These are phyloP conservation scores for Stentor coeruleus DNA, from an alignment of 73 alveolate species.

Conservation along the genomic window DNA sequence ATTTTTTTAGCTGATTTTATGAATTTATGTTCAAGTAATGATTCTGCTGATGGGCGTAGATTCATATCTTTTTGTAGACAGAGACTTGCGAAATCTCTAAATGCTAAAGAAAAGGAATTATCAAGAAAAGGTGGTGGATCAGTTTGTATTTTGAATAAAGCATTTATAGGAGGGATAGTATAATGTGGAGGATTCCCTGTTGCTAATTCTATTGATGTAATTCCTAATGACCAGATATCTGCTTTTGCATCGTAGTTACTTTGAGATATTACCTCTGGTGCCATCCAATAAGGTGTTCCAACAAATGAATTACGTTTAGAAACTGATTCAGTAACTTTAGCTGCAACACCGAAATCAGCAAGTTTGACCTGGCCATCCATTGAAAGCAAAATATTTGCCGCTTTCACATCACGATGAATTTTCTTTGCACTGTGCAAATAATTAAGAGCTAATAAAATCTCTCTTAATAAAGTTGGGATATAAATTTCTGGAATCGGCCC, in stretches of 20 bases:
- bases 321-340: conserved; percentile 29
- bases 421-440: conserved; percentile 66
- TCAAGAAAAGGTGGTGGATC: background rate
- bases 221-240: conserved; percentile 71
- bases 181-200: conserved; percentile 27
- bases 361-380: conserved; percentile 60
- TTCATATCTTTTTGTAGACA: background rate
- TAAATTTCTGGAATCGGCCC: too few species aligned
- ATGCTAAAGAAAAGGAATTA: background rate
- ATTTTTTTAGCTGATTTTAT: background rate
- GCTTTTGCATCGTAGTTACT: conserved; percentile 37
- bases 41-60: background rate
- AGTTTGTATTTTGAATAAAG: too few species aligned
- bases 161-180: conserved; percentile 24
- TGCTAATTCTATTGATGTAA: conserved; percentile 66
- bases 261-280: conserved; percentile 27
- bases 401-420: conserved; percentile 78
- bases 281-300: conserved; percentile 36
- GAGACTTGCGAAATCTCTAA: background rate
- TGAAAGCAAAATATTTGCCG: conserved; percentile 67
- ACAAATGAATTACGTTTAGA: conserved; percentile 36
- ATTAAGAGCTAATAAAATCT: conserved; percentile 39
- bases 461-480: conserved; percentile 32
- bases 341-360: conserved; percentile 71
- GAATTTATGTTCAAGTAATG: background rate